A percentile compares a stretch with the other conserved stretches of the same genome.
Conservation (phyloP, 2,329 filamentous ascomycete genomes). For the Curvularia hawaiiensis region DNA sequence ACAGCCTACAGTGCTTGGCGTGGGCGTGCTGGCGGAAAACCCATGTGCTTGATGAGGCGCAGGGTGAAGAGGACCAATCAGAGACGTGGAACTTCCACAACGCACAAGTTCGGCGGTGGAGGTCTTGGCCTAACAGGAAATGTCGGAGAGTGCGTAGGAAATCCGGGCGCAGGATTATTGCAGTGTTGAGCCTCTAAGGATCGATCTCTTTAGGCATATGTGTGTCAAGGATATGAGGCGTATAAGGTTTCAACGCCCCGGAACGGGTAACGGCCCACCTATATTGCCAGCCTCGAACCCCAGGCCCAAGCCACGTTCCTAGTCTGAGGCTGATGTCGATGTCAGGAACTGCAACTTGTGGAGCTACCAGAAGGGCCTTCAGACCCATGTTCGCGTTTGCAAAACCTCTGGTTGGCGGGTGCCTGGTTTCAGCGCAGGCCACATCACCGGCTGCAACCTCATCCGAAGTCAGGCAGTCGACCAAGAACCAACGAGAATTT, state of each 20-base stretch:
- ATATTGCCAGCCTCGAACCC: conserved; percentile 10
- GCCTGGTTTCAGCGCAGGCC: conserved; percentile 8
- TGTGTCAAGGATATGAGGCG: conserved; percentile 24
- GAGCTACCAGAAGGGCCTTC: not conserved
- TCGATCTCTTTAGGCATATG: conserved; percentile 9
- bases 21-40: conserved; percentile 7
- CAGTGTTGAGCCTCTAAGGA: conserved; percentile 12
- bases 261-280: conserved; percentile 9
- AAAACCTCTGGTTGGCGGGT: conserved; percentile 4
- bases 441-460: conserved; percentile 4
- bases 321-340: conserved; percentile 5
- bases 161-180: conserved; percentile 21
- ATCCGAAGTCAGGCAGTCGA: conserved; percentile 7
- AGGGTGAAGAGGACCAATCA: conserved; percentile 17
- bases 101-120: conserved; percentile 10
- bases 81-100: conserved; percentile 1
- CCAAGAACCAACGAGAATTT: not conserved
- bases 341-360: conserved; percentile 3
- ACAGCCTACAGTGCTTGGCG: conserved; percentile 12
- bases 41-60: conserved; percentile 4
- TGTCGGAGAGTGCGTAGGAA: conserved; percentile 28
- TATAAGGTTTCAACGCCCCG: conserved; percentile 22
- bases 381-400: conserved; percentile 7
- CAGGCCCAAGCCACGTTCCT: conserved; percentile 12
- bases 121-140: conserved; percentile 27